Base-by-base conservation (phyloP, 768 basidiomycete genomes). In the Pleurotus ostreatus region DNA sequence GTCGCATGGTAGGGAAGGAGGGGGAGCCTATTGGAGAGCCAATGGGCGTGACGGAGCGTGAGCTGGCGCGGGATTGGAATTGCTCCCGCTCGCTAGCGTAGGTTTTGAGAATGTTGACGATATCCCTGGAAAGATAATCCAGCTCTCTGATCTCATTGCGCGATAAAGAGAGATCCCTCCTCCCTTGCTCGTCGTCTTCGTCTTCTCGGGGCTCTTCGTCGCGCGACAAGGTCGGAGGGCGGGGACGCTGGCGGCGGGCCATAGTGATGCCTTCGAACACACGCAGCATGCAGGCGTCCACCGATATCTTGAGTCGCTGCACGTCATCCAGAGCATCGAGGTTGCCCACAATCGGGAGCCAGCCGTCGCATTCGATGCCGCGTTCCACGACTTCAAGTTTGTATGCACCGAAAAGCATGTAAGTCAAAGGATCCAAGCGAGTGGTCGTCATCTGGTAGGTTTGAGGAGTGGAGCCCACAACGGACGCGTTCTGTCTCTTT, bases 361-460 rank as follows among this genome's bases (percentile, higher is more conserved):
- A 98, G 44, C 82, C 84, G 64, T 98, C 95, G 64, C 92, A 94
- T 64, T 88, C 86, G 49, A 98, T 68, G 5, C 93, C 92, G 15
- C 81, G 78, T 39, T 84, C 80, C 0, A 82, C 82, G 41, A 89
- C 83, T 58, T 82, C 71, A 26, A 94, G 78, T 49, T 85, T 80
- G 68, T 92, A 84, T 0, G 93, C 94, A 5, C 94, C 95, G 63
- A 98, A 96, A 9, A 98, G 77, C 68, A 96, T 78, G 67, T 94
- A 96, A 4, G 87, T 87, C 78, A 98, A 77, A 7, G 90, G 89
- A 66, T 96, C 93, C 22, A 98, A 73, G 45, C 86, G 85, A 0
- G 92, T 94, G 11, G 92, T 94, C 34, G 80, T 84, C 48, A 93
- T 80, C 18, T 96, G 76, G 68, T 79, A 88, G 49, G 82, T 92